Evolutionary conservation across 306 rosid species (phyloP).

Genomic region (Prunus mira): DNA sequence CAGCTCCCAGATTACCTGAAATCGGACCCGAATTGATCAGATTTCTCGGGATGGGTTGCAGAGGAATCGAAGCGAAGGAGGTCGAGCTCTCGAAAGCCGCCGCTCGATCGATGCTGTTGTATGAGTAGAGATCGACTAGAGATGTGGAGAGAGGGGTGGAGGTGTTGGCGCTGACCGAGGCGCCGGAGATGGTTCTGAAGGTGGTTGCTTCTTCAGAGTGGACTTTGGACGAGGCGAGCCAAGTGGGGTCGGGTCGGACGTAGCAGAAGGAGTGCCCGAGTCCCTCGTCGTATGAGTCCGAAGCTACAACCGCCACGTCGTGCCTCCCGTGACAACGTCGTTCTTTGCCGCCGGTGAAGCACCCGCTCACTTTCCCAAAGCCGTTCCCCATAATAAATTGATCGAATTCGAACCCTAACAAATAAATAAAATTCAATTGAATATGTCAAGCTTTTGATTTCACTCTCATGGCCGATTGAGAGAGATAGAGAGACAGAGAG

Average conservation of each 20-base stretch:
- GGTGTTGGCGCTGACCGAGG: conserved; percentile 95
- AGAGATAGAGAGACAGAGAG: background rate
- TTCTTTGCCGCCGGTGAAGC: conserved; percentile 61
- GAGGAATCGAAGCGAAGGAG: conserved; percentile 88
- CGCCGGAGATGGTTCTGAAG: conserved; percentile 90
- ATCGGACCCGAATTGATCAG: conserved; percentile 67
- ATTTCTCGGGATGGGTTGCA: conserved; percentile 77
- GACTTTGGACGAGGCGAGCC: conserved; percentile 70
- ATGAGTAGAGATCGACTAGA: conserved; percentile 68
- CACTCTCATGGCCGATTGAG: conserved; percentile 39
- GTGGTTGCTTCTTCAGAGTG: conserved; percentile 94
- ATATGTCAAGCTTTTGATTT: background rate
- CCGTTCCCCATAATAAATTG: conserved; percentile 72
- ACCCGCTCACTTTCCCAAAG: conserved; percentile 68
- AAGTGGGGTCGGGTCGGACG: conserved; percentile 84
- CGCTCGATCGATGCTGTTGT: conserved; percentile 70
- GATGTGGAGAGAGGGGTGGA: conserved; percentile 91
- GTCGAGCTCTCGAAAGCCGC: conserved; percentile 92
- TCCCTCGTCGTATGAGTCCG: conserved; percentile 81
- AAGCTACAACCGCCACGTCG: conserved; percentile 43
- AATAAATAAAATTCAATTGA: background rate
- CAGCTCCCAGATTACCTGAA: conserved; percentile 42
- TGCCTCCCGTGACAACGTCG: conserved; percentile 38
- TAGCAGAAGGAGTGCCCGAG: conserved; percentile 93
- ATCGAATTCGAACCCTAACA: background rate